Conservation (phyloP, 768 basidiomycete genomes). For the Trametes cubensis region DNA sequence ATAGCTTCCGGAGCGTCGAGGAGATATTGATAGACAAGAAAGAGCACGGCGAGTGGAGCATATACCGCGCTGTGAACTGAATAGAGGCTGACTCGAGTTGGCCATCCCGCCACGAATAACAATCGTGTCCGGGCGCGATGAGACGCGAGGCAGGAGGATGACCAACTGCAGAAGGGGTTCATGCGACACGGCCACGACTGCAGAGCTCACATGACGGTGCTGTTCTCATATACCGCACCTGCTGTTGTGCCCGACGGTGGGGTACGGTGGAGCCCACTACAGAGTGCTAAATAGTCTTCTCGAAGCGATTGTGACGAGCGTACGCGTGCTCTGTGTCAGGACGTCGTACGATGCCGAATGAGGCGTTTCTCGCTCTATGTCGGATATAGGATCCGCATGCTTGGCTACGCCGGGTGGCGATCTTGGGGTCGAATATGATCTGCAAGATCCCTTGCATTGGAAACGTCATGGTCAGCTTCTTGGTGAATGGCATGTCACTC, state of each 20-base stretch:
- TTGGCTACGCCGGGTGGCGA: background rate
- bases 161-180: background rate
- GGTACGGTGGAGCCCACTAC: background rate
- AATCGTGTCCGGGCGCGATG: conserved; percentile 5
- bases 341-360: background rate
- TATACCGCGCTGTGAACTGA: background rate
- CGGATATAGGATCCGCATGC: background rate
- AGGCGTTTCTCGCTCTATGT: conserved; percentile 5
- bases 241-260: background rate
- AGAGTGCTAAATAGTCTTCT: background rate
- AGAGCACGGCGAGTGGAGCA: background rate
- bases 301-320: background rate
- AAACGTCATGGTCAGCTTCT: no score
- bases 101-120: background rate
- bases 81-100: conserved; percentile 9
- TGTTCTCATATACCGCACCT: background rate
- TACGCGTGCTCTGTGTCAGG: no score
- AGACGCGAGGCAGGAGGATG: conserved; percentile 2
- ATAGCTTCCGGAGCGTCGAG: conserved; percentile 12
- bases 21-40: background rate
- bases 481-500: background rate
- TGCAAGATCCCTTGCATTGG: background rate
- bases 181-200: background rate
- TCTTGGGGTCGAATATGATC: background rate
- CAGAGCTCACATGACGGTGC: conserved; percentile 7